Conservation (phyloP, 2,329 filamentous ascomycete species). For the Alternaria sp. region DNA sequence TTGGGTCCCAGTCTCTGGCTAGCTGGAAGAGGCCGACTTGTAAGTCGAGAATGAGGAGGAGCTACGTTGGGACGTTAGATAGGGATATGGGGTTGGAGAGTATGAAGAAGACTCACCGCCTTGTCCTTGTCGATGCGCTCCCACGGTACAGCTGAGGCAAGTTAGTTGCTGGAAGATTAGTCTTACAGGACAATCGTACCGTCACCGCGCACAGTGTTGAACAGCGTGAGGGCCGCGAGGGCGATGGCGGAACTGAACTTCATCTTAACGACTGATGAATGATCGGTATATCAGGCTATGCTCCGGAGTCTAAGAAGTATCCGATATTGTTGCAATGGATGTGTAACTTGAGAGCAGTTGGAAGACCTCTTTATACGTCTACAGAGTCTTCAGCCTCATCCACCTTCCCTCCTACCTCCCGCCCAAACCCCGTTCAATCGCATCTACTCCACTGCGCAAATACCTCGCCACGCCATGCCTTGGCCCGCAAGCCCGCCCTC, state of each 20-base stretch:
- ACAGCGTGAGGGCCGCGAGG: constrained; percentile 36
- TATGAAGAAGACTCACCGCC: constrained; percentile 31
- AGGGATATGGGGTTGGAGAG: no score
- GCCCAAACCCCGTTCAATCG: background rate
- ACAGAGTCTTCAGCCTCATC: background rate
- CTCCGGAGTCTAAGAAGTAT: constrained; percentile 3
- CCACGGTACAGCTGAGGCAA: constrained; percentile 43
- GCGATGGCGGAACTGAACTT: constrained; percentile 38
- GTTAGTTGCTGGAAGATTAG: constrained; percentile 20
- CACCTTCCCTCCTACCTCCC: background rate
- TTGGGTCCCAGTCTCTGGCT: constrained; percentile 71
- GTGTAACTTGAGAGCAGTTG: constrained; percentile 7
- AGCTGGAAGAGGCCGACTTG: constrained; percentile 65
- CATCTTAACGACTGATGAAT: constrained; percentile 30
- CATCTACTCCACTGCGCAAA: background rate
- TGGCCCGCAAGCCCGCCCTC: constrained; percentile 1
- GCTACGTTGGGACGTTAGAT: constrained; percentile 37
- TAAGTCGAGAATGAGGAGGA: constrained; percentile 65
- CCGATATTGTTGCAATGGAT: constrained; percentile 21
- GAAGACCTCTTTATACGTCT: constrained; percentile 34
- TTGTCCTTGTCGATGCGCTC: constrained; percentile 53
- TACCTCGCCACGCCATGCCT: background rate
- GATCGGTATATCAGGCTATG: background rate
- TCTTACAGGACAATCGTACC: constrained; percentile 21
- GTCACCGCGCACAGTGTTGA: constrained; percentile 40